phyloP scores from a whole-genome alignment of 441 rosid species.

The Viola pubescens region DNA sequence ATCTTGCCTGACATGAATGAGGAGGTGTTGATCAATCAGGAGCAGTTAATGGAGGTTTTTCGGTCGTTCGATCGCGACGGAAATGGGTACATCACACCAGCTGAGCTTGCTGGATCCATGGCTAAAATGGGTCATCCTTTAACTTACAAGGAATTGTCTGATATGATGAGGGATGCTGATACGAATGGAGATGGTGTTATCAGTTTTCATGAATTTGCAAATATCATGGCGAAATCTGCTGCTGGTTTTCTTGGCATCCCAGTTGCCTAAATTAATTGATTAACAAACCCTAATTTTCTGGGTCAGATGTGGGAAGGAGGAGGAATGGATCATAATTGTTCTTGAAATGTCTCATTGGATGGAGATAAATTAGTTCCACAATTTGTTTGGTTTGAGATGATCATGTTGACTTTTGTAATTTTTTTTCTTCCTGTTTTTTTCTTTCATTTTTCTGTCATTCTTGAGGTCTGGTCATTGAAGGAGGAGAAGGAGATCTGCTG shows the following conservation, averaged over 20 bases:
- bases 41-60: slow-evolving; percentile 59
- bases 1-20: slow-evolving; percentile 62
- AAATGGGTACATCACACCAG: slow-evolving; percentile 72
- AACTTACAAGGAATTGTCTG: slow-evolving; percentile 62
- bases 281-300: background rate
- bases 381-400: background rate
- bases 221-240: slow-evolving; percentile 74
- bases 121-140: slow-evolving; percentile 79
- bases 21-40: slow-evolving; percentile 60
- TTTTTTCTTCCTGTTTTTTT: background rate
- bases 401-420: background rate
- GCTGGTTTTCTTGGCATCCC: slow-evolving; percentile 63
- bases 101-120: slow-evolving; percentile 84
- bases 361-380: too few relatives aligned
- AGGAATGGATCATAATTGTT: too few relatives aligned
- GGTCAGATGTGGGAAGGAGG: background rate
- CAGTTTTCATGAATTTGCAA: slow-evolving; percentile 67
- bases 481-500: background rate
- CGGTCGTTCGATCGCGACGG: slow-evolving; percentile 73
- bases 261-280: slow-evolving; percentile 7
- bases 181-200: slow-evolving; percentile 81
- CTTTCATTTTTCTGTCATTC: background rate
- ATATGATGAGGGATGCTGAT: slow-evolving; percentile 88
- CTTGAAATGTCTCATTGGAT: too few relatives aligned
- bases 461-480: background rate